phyloP scores from a whole-genome alignment of 805 yeast species.

The Candida saitoana region DNA sequence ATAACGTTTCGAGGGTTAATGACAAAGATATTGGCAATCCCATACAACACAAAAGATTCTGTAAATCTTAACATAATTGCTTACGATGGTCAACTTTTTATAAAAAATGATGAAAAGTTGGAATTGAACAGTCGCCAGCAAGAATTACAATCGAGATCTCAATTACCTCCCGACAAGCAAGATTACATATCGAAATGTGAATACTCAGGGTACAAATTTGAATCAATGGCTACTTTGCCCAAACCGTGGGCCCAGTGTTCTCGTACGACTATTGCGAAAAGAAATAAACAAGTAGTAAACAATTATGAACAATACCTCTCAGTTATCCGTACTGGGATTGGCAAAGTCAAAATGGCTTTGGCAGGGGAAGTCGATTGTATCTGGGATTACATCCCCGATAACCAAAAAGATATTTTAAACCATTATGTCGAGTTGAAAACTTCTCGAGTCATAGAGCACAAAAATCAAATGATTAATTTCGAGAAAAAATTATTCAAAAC shows the following conservation, averaged over 20 bases:
- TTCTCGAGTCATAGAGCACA: constrained; percentile 49
- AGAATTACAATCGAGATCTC: constrained; percentile 18
- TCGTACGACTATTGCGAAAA: constrained; percentile 62
- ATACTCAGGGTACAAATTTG: constrained; percentile 83
- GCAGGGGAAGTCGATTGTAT: constrained; percentile 94
- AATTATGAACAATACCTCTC: constrained; percentile 75
- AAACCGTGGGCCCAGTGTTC: constrained; percentile 71
- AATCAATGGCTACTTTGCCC: constrained; percentile 66
- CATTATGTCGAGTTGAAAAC: constrained; percentile 90
- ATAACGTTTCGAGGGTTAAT: constrained; percentile 84
- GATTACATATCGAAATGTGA: constrained; percentile 38
- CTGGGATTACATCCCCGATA: constrained; percentile 67
- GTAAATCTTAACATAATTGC: constrained; percentile 59
- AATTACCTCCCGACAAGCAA: constrained; percentile 16
- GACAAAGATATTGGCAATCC: constrained; percentile 66
- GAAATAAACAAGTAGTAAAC: constrained; percentile 57
- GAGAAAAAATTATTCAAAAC: constrained; percentile 73
- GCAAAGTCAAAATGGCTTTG: constrained; percentile 58
- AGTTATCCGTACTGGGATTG: constrained; percentile 83
- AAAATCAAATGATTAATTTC: constrained; percentile 57
- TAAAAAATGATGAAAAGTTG: constrained; percentile 47
- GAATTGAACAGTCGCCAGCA: constrained; percentile 25
- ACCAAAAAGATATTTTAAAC: constrained; percentile 42
- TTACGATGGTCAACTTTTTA: constrained; percentile 73
- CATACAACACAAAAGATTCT: constrained; percentile 54